phyloP scores from a whole-genome alignment of 2,329 filamentous ascomycete species.

The Ilyonectria sp. region DNA sequence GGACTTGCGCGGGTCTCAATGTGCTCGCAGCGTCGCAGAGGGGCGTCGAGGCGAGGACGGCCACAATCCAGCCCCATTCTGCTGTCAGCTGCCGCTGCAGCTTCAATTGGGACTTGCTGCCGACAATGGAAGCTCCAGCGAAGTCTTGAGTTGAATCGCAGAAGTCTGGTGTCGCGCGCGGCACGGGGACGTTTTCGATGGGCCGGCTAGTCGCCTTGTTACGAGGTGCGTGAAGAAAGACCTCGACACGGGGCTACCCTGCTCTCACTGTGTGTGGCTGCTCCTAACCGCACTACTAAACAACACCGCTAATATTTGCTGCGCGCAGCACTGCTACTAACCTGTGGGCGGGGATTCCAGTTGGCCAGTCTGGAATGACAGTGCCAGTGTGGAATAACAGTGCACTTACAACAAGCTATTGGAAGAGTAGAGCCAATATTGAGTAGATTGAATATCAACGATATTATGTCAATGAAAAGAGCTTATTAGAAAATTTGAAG shows the following conservation, averaged over 20 bases:
- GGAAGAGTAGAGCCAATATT: too few relatives aligned
- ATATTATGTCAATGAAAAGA: too few relatives aligned
- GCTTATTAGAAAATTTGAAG: too few relatives aligned
- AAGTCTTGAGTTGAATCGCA: constrained; percentile 2
- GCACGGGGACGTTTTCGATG: constrained; percentile 11
- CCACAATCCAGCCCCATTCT: constrained; percentile 4
- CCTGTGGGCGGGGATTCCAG: too few relatives aligned
- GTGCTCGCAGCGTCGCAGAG: neutral
- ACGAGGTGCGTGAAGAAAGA: neutral
- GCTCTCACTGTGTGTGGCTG: neutral
- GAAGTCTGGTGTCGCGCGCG: constrained; percentile 12
- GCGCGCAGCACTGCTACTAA: too few relatives aligned
- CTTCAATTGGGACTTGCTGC: constrained; percentile 16
- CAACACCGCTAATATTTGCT: neutral
- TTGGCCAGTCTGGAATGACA: too few relatives aligned
- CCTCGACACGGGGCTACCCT: neutral
- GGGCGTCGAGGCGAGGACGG: constrained; percentile 16
- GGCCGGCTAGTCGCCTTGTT: neutral
- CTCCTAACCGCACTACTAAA: neutral
- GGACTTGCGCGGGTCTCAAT: constrained; percentile 2
- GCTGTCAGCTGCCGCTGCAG: constrained; percentile 2
- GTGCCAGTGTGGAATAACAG: too few relatives aligned
- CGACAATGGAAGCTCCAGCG: neutral
- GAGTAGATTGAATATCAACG: too few relatives aligned
- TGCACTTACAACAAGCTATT: too few relatives aligned